Evolutionary conservation across 2,329 filamentous ascomycete species (phyloP), one percentile per base, ranked within the genome.

Genomic region (Ambrosiella cleistominuta): DNA sequence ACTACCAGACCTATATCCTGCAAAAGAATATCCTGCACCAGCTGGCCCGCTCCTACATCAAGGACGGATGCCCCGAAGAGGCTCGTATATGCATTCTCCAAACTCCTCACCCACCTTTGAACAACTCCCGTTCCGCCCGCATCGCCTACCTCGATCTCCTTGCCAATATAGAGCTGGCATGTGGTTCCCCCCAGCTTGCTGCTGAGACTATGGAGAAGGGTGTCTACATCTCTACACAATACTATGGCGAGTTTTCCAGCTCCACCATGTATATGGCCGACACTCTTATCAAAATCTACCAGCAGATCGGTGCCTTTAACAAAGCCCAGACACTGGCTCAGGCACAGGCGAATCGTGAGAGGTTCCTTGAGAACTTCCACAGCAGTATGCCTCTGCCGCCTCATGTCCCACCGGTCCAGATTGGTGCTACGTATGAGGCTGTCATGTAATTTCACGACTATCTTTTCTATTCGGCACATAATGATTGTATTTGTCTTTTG

Each of bases 241-340:
- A 57, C 13, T 60, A 54, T 47, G 58, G 58, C 38, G 58, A 60
- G 55, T 42, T 60, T 40, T 57, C 54, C 54, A 57, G 54, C 19
- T 57, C 54, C 13, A 60, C 58, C 9, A 60, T 60, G 58, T 57
- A 60, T 36, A 60, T 60, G 58, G 27, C 56, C 5, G 58, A 60
- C 17, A 57, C 58, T 6, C 19, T 60, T 27, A 60, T 60, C 50
- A 60, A 60, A 42, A 60, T 60, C 38, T 60, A 60, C 58, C 54
- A 49, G 40, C 58, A 60, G 40, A 53, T 57, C 50, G 58, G 58
- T 7, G 54, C 54, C 7, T 15, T 60, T 54, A 49, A 49, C 35
- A 54, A 54, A 3, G 58, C 54, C 15, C 49, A 57, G 8, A 50
- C 49, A 7, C 44, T 60, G 50, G 54, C 45, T 4, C 6, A 49